Conservation (phyloP, 805 yeast species). For the Pichia nanzhaoensis region DNA sequence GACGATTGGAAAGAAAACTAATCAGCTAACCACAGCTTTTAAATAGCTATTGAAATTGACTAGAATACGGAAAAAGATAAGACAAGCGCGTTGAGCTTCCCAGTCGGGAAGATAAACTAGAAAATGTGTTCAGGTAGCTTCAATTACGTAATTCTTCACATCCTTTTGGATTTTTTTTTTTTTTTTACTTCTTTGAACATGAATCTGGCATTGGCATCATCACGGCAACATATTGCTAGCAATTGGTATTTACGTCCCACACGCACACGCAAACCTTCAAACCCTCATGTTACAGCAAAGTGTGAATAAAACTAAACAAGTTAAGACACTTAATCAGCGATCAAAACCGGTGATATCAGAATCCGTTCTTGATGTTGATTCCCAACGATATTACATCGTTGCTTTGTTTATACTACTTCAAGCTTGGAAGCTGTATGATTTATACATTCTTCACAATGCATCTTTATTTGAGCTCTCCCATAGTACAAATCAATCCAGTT, state of each 20-base stretch:
- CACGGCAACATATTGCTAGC: too few species aligned
- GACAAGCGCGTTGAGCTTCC: too few species aligned
- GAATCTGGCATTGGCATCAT: not conserved
- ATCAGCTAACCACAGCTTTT: too few species aligned
- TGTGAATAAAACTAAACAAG: not conserved
- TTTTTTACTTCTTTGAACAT: not conserved
- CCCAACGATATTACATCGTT: conserved; percentile 66
- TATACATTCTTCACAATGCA: conserved; percentile 49
- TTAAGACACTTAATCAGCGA: not conserved
- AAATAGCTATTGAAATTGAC: too few species aligned
- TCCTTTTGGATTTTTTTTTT: not conserved
- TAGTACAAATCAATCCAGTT: not conserved
- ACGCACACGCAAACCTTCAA: too few species aligned
- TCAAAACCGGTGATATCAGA: conserved; percentile 51
- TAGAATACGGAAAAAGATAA: too few species aligned
- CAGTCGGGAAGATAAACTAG: too few species aligned
- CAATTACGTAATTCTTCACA: too few species aligned
- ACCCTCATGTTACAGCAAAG: conserved; percentile 1
- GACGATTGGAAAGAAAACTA: too few species aligned
- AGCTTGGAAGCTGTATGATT: conserved; percentile 76
- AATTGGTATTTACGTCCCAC: too few species aligned
- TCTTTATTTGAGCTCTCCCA: not conserved
- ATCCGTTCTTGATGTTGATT: conserved; percentile 59
- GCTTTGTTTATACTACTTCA: conserved; percentile 70
- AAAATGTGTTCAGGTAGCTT: too few species aligned